Percentiles rank a stretch among this genome's conserved stretches.
Conservation (phyloP, 441 rosid species). For the Adansonia grandidieri region DNA sequence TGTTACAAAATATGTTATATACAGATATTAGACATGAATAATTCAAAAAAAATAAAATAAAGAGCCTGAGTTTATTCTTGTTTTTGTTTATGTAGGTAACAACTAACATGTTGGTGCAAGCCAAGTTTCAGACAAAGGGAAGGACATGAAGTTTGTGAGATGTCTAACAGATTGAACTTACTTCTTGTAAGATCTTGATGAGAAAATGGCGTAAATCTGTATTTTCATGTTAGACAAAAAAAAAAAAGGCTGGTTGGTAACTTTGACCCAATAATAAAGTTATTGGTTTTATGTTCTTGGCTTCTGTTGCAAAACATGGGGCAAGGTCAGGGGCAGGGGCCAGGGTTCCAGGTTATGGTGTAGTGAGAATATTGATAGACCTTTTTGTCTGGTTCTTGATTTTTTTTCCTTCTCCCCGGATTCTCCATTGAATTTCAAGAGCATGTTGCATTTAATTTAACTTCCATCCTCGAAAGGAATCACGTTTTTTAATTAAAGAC, state of each 20-base stretch:
- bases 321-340: background rate
- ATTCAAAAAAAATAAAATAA: too few species aligned
- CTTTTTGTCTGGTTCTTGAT: conserved; percentile 17
- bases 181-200: background rate
- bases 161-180: background rate
- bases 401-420: background rate
- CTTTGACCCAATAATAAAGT: background rate
- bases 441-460: background rate
- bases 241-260: background rate
- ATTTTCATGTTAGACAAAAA: background rate
- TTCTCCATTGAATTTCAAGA: conserved; percentile 9
- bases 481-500: background rate
- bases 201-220: background rate
- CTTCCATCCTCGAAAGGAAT: conserved; percentile 7
- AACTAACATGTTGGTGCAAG: background rate
- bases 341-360: conserved; percentile 6
- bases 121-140: background rate
- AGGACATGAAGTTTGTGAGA: background rate
- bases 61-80: background rate
- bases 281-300: background rate
- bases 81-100: background rate
- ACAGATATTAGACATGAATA: too few species aligned
- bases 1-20: too few species aligned
- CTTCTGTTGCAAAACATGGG: conserved; percentile 6
- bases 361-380: conserved; percentile 19